Evolutionary conservation across 176 grass and related monocot genomes (phyloP).

Genomic region (bread wheat (Triticum aestivum)): IWGSC_CS_RefSeq_v2.1 NC_057799.1:123401996-123402495

Average conservation of each 20-base stretch:
- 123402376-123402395: neutral
- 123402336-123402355: neutral
- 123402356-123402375: neutral
- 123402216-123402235: neutral
- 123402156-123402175: slow-evolving; percentile 7
- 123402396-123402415: neutral
- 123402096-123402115: neutral
- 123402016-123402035: slow-evolving; percentile 26
- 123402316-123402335: neutral
- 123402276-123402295: neutral
- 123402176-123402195: neutral
- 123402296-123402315: neutral
- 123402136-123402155: slow-evolving; percentile 30
- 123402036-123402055: neutral
- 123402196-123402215: neutral
- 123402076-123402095: neutral
- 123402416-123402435: neutral
- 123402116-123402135: neutral
- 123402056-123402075: neutral
- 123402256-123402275: neutral
- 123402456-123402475: neutral
- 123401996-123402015: neutral
- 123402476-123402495: no score
- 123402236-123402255: neutral
- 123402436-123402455: neutral